Percentiles rank a stretch among this genome's conserved stretches.
Evolutionary conservation across 1,139 yeast species (phyloP).

Genomic region (Candida glucosophila): DNA sequence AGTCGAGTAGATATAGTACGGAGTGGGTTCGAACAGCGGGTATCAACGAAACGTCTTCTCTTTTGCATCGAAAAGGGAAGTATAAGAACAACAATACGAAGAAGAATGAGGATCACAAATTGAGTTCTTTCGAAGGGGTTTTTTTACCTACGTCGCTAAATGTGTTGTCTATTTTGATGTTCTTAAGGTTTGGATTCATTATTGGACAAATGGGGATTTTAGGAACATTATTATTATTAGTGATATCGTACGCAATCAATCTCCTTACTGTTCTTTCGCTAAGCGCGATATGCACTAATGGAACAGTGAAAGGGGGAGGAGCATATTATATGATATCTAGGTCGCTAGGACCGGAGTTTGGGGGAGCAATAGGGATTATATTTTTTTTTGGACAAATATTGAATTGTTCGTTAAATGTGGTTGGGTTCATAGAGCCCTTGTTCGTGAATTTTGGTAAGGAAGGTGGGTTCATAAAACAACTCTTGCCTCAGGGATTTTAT

Average conservation of each 20-base stretch:
- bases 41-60: too few relatives aligned
- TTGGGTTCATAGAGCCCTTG: constrained; percentile 70
- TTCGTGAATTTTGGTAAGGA: constrained; percentile 53
- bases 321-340: constrained; percentile 78
- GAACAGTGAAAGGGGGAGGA: constrained; percentile 79
- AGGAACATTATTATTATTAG: constrained; percentile 49
- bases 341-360: constrained; percentile 76
- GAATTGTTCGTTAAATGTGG: constrained; percentile 70
- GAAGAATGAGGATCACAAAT: constrained; percentile 20
- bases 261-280: constrained; percentile 63
- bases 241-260: constrained; percentile 58
- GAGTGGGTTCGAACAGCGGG: too few relatives aligned
- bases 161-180: constrained; percentile 74
- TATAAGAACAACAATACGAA: constrained; percentile 1
- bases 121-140: constrained; percentile 72
- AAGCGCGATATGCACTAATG: constrained; percentile 75
- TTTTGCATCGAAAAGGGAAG: too few relatives aligned
- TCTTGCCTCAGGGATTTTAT: constrained; percentile 46
- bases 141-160: constrained; percentile 70
- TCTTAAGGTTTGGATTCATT: constrained; percentile 70
- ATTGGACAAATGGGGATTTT: constrained; percentile 70
- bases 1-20: too few relatives aligned
- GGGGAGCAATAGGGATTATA: constrained; percentile 74
- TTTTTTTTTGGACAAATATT: constrained; percentile 71
- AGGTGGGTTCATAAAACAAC: constrained; percentile 47